phyloP scores from a whole-genome alignment of 371 early-diverging fungal genomes.

The Saksenaea vasiformis region DNA sequence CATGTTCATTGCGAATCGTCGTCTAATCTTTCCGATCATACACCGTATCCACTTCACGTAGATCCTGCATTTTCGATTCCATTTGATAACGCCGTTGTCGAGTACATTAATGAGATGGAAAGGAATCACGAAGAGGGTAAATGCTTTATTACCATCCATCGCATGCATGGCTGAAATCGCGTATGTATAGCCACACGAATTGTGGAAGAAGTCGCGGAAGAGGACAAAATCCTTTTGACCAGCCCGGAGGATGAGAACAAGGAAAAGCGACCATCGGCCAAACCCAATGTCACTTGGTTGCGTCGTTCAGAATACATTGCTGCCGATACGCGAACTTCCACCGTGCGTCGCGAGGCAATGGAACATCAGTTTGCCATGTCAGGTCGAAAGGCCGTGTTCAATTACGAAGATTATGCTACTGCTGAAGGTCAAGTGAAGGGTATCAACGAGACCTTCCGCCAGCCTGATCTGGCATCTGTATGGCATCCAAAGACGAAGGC shows the following conservation, averaged over 20 bases:
- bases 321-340: constrained; percentile 26
- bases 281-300: constrained; percentile 64
- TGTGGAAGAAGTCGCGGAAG: constrained; percentile 57
- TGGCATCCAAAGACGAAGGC: constrained; percentile 77
- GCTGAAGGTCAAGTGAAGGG: constrained; percentile 66
- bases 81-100: constrained; percentile 67
- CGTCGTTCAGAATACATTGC: constrained; percentile 69
- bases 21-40: constrained; percentile 60
- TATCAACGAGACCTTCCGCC: constrained; percentile 74
- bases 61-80: constrained; percentile 69
- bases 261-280: constrained; percentile 15
- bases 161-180: not conserved
- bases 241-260: constrained; percentile 36
- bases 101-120: constrained; percentile 53
- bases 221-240: constrained; percentile 64
- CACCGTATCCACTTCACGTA: constrained; percentile 62
- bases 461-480: constrained; percentile 52
- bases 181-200: constrained; percentile 15
- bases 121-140: constrained; percentile 36
- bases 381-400: constrained; percentile 23
- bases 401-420: constrained; percentile 45
- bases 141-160: not conserved
- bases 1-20: constrained; percentile 65
- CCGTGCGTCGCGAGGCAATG: constrained; percentile 27
- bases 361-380: constrained; percentile 35